Conservation (phyloP, 23 red algal species). For the Cyanidiococcus yangmingshanensis region DNA sequence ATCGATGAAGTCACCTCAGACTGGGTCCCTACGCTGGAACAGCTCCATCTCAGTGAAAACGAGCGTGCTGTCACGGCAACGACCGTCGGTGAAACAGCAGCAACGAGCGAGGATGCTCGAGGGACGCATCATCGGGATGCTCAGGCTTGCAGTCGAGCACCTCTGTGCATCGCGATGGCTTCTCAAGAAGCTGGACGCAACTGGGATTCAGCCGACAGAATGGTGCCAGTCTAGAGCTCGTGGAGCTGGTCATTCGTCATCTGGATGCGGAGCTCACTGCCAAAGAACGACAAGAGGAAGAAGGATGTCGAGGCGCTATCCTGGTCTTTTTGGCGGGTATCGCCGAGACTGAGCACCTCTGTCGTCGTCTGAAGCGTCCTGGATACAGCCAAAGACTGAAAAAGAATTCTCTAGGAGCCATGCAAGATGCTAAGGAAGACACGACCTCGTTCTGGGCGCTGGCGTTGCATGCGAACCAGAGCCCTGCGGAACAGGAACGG, state of each 20-base stretch:
- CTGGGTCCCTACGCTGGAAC: too few species aligned
- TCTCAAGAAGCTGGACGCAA: too few species aligned
- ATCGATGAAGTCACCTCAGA: too few species aligned
- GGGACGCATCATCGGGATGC: too few species aligned
- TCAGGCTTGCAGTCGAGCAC: too few species aligned
- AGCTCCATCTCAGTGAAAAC: too few species aligned
- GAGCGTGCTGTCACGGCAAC: too few species aligned
- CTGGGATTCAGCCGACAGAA: not conserved
- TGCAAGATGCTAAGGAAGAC: constrained; percentile 15
- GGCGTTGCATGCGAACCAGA: constrained; percentile 58
- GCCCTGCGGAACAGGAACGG: constrained; percentile 50
- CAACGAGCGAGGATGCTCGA: too few species aligned
- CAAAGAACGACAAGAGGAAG: not conserved
- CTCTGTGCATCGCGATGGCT: too few species aligned
- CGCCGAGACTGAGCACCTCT: constrained; percentile 49
- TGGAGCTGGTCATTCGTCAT: constrained; percentile 10
- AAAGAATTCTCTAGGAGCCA: not conserved
- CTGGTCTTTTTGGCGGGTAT: constrained; percentile 87
- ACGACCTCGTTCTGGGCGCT: constrained; percentile 34
- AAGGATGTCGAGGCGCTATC: constrained; percentile 35
- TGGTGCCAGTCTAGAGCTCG: not conserved
- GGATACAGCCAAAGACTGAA: too few species aligned
- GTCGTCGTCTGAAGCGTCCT: not conserved
- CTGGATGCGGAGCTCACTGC: not conserved
- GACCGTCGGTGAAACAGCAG: too few species aligned